Evolutionary conservation across 2,329 filamentous ascomycete species (phyloP), one percentile per base, ranked within the genome.

Genomic region (Colletotrichum sp.): DNA sequence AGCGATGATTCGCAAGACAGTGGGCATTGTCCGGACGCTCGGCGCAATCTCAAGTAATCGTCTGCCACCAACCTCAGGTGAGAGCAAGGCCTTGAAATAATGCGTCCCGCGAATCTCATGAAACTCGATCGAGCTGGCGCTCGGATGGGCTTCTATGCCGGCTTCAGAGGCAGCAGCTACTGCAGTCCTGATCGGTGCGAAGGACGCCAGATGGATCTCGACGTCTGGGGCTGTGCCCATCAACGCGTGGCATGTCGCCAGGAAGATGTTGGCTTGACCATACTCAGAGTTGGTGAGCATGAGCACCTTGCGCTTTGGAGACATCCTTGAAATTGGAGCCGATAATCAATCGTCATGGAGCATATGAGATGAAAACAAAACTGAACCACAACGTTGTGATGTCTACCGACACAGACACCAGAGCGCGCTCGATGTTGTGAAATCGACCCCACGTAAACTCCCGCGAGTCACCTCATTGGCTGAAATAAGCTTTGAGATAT

Each of bases 201-300:
- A 78, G 6, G 75, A 77, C 3, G 57, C 64, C 8, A 77, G 68
- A 60, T 80, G 78, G 3, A 78, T 26, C 4, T 78, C 57, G 18
- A 79, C 57, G 8, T 72, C 48, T 0, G 67, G 32, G 7, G 66
- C 61, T 3, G 64, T 21, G 18, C 75, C 64, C 34, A 78, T 63
- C 12, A 81, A 75, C 30, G 77, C 77, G 16, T 79, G 70, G 30
- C 71, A 72, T 16, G 69, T 72, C 16, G 79, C 80, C 2, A 81
- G 76, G 67, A 79, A 78, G 8, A 81, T 77, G 43, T 80, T 80
- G 24, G 79, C 78, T 57, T 81, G 80, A 4, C 79, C 79, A 34
- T 71, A 70, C 48, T 81, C 78, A 0, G 78, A 67, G 72, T 81
- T 81, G 10, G 75, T 78, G 9, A 78, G 69, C 7, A 81, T 68